Evolutionary conservation across 1,284 basidiomycete genomes (phyloP), one percentile per base, ranked within the genome.

Genomic region (Sporisorium iseilematis-ciliati): DNA sequence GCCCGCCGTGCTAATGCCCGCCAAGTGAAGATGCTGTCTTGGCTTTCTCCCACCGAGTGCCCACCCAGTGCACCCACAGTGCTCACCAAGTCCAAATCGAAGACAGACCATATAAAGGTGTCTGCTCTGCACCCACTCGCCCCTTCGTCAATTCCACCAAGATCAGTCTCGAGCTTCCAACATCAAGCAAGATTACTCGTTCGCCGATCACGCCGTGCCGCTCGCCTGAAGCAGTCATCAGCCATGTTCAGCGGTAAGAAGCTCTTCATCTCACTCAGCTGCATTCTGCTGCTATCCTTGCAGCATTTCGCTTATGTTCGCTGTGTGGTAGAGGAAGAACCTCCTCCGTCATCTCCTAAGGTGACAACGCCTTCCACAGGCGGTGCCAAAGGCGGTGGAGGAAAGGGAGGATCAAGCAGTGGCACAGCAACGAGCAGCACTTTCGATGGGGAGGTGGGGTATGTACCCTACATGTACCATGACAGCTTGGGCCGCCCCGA

Each of bases 251-350:
- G 21, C 7, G 12, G 7, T 20, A 18, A 11, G 0, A 57, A 29
- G 12, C 3, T 20, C 11, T 5, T 6, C 23, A 40, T 49, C 23
- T 26, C 23, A n/a, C 35, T 42, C 33, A 8, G 25, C 45, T 41
- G 16, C 46, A 18, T 25, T n/a, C 6, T 57, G 29, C 16, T 57
- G 35, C 46, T 57, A 12, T 6, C 8, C 18, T 7, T 50, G n/a
- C 46, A 41, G 23, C 25, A 41, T 8, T 1, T 41, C 4, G 16
- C n/a, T 4, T 14, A n/a, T 8, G 46, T 21, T 23, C 25, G 23
- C 4, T 49, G 56, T 12, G 7, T 38, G 8, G 46, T 41, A 16
- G 55, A 29, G 7, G 56, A 40, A n/a, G 46, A 57, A 14, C 23
- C 45, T 4, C 2, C 12, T 7, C 21, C 55, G 20, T 11, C 20